These are phyloP conservation scores for Euclidium syriacum DNA, from an alignment of 345 rosid genomes.

Conservation along the genomic window DNA sequence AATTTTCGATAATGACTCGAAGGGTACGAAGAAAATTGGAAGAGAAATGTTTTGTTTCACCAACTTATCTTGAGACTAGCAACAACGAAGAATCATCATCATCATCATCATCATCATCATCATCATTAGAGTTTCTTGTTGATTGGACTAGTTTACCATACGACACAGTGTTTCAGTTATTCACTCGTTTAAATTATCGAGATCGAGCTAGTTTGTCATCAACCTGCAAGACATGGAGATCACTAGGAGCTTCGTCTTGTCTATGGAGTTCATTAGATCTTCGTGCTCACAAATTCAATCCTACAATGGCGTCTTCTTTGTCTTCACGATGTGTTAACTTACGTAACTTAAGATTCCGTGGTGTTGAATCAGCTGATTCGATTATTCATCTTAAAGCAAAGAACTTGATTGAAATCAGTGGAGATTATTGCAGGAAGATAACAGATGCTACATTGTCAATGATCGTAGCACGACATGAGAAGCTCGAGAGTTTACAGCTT, in stretches of 20 bases:
- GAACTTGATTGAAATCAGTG: conserved; percentile 58
- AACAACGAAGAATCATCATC: too few species aligned
- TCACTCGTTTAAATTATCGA: conserved; percentile 62
- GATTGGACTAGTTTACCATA: conserved; percentile 72
- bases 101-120: too few species aligned
- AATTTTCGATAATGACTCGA: conserved; percentile 50
- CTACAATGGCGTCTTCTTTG: conserved; percentile 44
- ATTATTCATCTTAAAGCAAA: conserved; percentile 58
- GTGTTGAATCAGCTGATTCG: conserved; percentile 77
- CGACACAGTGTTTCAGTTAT: conserved; percentile 67
- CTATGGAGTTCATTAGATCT: conserved; percentile 70
- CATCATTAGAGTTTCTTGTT: too few species aligned
- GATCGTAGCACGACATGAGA: conserved; percentile 69
- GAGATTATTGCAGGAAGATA: conserved; percentile 73
- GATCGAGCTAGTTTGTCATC: conserved; percentile 74
- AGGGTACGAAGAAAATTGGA: conserved; percentile 71
- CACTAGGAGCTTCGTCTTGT: conserved; percentile 52
- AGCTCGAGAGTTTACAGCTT: conserved; percentile 70
- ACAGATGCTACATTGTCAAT: conserved; percentile 74
- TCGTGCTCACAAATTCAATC: conserved; percentile 66
- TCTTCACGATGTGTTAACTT: conserved; percentile 59
- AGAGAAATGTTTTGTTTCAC: conserved; percentile 36
- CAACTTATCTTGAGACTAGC: conserved; percentile 50
- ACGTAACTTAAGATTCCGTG: conserved; percentile 61
- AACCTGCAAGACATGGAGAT: conserved; percentile 62